A percentile compares a stretch with the other conserved stretches of the same genome.
Conservation (phyloP, 2,329 filamentous ascomycete genomes). For the Fusarium sp. region DNA sequence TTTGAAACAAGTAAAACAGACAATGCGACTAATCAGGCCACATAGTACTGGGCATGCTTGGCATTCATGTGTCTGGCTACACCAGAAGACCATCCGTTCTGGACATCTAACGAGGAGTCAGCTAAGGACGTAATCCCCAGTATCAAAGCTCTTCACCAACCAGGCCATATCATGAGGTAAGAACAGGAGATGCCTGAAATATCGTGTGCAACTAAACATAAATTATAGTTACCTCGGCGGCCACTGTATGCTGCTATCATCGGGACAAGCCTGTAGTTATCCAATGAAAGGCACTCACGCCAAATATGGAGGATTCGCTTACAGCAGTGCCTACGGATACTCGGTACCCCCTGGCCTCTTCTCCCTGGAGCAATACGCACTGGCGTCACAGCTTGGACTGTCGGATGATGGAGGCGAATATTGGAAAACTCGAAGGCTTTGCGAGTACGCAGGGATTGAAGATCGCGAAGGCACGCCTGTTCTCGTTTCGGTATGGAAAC, state of each 20-base stretch:
- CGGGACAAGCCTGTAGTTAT: slow-evolving; percentile 84
- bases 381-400: slow-evolving; percentile 79
- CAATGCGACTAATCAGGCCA: slow-evolving; percentile 42
- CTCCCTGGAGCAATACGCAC: slow-evolving; percentile 79
- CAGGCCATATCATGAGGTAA: slow-evolving; percentile 75
- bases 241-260: slow-evolving; percentile 79
- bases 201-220: slow-evolving; percentile 8
- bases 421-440: slow-evolving; percentile 80
- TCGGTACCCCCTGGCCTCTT: slow-evolving; percentile 81
- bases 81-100: slow-evolving; percentile 77
- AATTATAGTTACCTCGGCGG: slow-evolving; percentile 70
- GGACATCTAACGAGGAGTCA: slow-evolving; percentile 74
- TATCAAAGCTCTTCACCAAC: slow-evolving; percentile 72
- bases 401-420: slow-evolving; percentile 82
- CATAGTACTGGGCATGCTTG: slow-evolving; percentile 81
- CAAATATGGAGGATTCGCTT: slow-evolving; percentile 84
- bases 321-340: slow-evolving; percentile 80
- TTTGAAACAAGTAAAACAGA: not conserved
- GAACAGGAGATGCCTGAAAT: not conserved
- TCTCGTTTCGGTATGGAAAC: slow-evolving; percentile 75
- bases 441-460: slow-evolving; percentile 72
- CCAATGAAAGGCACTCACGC: slow-evolving; percentile 84
- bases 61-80: slow-evolving; percentile 80
- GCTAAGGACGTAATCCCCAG: slow-evolving; percentile 66
- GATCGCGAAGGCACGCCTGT: slow-evolving; percentile 65